These are phyloP conservation scores for Melanogaster broomeanus DNA, from an alignment of 768 basidiomycete genomes.

Conservation along the genomic window DNA sequence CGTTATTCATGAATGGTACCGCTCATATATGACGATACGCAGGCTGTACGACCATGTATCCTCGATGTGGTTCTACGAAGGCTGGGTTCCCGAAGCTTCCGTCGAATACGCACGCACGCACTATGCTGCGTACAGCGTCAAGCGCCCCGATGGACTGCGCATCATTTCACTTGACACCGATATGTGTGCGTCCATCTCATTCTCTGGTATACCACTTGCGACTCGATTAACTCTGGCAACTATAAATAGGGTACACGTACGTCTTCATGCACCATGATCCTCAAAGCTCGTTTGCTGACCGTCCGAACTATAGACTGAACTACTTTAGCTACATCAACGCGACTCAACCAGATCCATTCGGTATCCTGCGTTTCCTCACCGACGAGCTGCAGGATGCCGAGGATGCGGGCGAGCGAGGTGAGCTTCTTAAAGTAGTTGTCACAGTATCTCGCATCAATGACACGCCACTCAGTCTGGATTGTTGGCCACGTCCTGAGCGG, in stretches of 20 bases:
- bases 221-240: neutral
- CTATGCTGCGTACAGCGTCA: slow-evolving; percentile 49
- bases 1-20: neutral
- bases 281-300: neutral
- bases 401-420: slow-evolving; percentile 47
- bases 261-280: slow-evolving; percentile 1
- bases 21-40: neutral
- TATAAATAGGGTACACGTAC: slow-evolving; percentile 35
- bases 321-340: slow-evolving; percentile 52
- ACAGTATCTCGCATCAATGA: neutral
- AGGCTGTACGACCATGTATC: slow-evolving; percentile 55
- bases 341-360: slow-evolving; percentile 44
- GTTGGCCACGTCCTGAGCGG: slow-evolving; percentile 51
- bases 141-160: slow-evolving; percentile 43
- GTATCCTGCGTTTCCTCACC: slow-evolving; percentile 53
- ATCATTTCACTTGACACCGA: slow-evolving; percentile 55
- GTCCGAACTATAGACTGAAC: slow-evolving; percentile 33
- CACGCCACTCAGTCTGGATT: slow-evolving; percentile 48
- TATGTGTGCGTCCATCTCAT: slow-evolving; percentile 39
- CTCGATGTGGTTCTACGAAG: slow-evolving; percentile 45
- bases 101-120: slow-evolving; percentile 44
- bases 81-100: slow-evolving; percentile 43
- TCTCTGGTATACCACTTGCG: neutral
- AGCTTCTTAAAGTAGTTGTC: neutral
- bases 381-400: slow-evolving; percentile 56